Evolutionary conservation across 2,329 filamentous ascomycete species (phyloP).

Genomic region (Pseudogymnoascus sp.): DNA sequence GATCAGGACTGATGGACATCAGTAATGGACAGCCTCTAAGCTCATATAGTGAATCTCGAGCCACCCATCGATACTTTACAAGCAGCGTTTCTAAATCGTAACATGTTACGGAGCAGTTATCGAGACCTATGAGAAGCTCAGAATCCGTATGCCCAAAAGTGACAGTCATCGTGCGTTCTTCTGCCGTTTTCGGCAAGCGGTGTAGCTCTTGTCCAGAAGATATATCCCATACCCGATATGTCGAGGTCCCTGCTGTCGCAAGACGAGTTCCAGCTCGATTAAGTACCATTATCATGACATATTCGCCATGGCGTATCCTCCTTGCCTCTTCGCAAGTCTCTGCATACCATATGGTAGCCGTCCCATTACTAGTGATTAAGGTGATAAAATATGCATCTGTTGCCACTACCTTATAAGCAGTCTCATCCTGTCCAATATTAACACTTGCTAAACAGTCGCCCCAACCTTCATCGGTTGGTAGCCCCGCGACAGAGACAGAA

Average conservation of each 20-base stretch:
- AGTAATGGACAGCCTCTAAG: neutral
- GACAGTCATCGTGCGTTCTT: neutral
- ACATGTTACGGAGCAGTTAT: neutral
- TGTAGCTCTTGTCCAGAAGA: neutral
- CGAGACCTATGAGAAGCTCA: neutral
- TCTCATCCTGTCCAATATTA: neutral
- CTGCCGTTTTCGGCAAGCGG: neutral
- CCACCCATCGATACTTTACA: neutral
- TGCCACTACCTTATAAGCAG: constrained; percentile 13
- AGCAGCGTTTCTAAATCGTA: neutral
- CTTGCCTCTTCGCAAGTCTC: constrained; percentile 19
- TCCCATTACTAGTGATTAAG: constrained; percentile 16
- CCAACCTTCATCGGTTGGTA: neutral
- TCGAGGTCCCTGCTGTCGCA: neutral
- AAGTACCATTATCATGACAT: neutral
- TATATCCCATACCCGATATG: neutral
- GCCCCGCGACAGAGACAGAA: neutral
- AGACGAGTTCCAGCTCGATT: neutral
- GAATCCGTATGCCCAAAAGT: neutral
- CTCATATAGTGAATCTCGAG: neutral
- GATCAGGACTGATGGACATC: neutral
- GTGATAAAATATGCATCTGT: constrained; percentile 20
- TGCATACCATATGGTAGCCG: constrained; percentile 19
- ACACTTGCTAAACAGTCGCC: neutral
- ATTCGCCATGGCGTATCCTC: constrained; percentile 15